Conservation (phyloP, 257 asterid species). For the Rhazya stricta region DNA sequence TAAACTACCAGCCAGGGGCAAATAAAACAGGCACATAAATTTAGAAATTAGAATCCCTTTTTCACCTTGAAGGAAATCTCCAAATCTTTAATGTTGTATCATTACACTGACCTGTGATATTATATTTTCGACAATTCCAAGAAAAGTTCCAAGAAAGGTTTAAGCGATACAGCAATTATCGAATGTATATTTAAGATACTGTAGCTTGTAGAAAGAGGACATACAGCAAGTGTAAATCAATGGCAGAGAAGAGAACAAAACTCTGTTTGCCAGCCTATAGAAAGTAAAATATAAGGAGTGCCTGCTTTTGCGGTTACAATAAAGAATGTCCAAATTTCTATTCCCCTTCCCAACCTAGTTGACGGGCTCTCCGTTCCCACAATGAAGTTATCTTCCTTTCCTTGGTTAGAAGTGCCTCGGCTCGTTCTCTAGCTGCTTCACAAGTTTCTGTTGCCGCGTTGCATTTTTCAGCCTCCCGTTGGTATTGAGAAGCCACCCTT, state of each 20-base stretch:
- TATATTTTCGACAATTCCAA: neutral
- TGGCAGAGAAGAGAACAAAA: neutral
- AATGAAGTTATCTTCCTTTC: constrained; percentile 64
- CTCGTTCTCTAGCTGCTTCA: constrained; percentile 82
- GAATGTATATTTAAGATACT: neutral
- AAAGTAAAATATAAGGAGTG: neutral
- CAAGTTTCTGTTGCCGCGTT: constrained; percentile 86
- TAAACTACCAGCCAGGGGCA: neutral
- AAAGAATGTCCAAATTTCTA: neutral
- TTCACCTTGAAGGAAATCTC: neutral
- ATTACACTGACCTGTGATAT: neutral
- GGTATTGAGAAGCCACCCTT: constrained; percentile 77
- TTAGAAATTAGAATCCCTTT: neutral
- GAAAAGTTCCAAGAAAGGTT: neutral
- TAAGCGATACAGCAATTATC: neutral
- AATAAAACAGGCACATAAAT: neutral
- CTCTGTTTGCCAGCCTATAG: neutral
- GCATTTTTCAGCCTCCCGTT: constrained; percentile 87
- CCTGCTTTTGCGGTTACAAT: neutral
- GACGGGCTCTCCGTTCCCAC: constrained; percentile 90
- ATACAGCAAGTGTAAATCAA: neutral
- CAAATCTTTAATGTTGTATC: neutral
- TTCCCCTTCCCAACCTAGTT: constrained; percentile 79
- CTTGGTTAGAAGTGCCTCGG: constrained; percentile 53
- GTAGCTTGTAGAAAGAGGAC: neutral